Percentiles rank a stretch among this genome's conserved stretches.
These are phyloP conservation scores for Ramaria sp. DNA, from an alignment of 768 basidiomycete species.

Conservation along the genomic window DNA sequence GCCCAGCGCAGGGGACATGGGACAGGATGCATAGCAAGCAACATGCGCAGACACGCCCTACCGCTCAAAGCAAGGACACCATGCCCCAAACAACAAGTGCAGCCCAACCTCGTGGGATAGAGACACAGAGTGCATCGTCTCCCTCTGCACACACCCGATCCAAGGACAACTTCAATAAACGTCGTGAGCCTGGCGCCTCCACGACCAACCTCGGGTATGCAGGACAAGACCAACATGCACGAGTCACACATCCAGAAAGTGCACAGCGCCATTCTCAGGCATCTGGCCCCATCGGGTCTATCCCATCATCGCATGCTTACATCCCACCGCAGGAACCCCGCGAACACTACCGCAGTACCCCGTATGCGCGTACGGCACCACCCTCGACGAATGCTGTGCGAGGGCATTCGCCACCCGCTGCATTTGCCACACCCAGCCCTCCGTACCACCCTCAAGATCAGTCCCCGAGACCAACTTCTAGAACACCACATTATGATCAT, in stretches of 20 bases:
- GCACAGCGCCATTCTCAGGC: constrained; percentile 2
- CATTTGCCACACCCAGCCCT: neutral
- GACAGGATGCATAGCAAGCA: neutral
- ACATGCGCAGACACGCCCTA: neutral
- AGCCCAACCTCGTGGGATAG: neutral
- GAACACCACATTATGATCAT: neutral
- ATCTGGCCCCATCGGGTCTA: neutral
- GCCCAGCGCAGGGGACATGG: constrained; percentile 9
- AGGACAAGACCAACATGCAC: neutral
- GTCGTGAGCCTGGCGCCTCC: neutral
- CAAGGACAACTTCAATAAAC: neutral
- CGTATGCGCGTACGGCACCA: neutral
- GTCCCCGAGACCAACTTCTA: neutral
- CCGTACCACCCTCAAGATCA: neutral
- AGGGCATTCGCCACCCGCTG: neutral
- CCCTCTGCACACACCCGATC: neutral
- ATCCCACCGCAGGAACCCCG: neutral
- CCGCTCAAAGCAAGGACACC: neutral
- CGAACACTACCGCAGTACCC: neutral
- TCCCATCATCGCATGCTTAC: neutral
- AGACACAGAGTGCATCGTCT: neutral
- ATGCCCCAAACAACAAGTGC: neutral
- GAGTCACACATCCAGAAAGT: constrained; percentile 7
- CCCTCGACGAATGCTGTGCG: neutral
- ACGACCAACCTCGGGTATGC: neutral